Evolutionary conservation across 768 basidiomycete genomes (phyloP).

Genomic region (Clitopilus hobsonii): DNA sequence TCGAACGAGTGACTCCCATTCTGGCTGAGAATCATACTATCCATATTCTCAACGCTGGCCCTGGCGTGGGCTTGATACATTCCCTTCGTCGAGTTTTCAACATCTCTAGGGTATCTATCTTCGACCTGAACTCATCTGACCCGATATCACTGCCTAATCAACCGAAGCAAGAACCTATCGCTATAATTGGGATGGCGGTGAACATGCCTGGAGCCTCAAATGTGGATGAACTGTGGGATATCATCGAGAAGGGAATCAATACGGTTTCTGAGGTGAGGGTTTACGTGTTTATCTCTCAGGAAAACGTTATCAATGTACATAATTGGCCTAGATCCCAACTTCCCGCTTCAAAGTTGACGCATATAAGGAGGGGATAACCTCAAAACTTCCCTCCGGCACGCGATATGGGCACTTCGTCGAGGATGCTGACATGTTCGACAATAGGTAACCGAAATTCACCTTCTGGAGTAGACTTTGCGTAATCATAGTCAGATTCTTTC

Average conservation of each 20-base stretch:
- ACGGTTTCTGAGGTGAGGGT: constrained; percentile 54
- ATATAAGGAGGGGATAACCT: constrained; percentile 25
- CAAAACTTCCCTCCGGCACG: constrained; percentile 43
- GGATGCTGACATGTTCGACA: constrained; percentile 56
- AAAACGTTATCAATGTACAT: constrained; percentile 8
- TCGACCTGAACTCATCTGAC: constrained; percentile 14
- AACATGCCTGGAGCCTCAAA: constrained; percentile 52
- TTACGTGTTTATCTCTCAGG: constrained; percentile 52
- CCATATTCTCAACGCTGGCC: constrained; percentile 46
- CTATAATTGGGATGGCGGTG: constrained; percentile 70
- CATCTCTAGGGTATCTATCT: constrained; percentile 7
- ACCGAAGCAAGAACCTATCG: constrained; percentile 48
- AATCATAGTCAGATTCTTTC: constrained; percentile 46
- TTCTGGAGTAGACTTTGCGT: neutral
- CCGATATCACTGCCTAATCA: constrained; percentile 3
- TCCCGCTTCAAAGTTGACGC: constrained; percentile 48
- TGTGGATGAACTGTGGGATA: constrained; percentile 47
- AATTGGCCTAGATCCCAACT: constrained; percentile 48
- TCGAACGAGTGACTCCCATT: constrained; percentile 20
- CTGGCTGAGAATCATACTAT: constrained; percentile 19
- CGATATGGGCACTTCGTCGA: constrained; percentile 62
- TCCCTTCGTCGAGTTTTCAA: constrained; percentile 31
- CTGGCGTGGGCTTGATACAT: constrained; percentile 35
- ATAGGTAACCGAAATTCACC: constrained; percentile 28
- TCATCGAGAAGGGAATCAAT: constrained; percentile 52